A percentile compares a stretch with the other conserved stretches of the same genome.
Evolutionary conservation across 1,139 yeast genomes (phyloP).

Genomic region (Candida sanyaensis): DNA sequence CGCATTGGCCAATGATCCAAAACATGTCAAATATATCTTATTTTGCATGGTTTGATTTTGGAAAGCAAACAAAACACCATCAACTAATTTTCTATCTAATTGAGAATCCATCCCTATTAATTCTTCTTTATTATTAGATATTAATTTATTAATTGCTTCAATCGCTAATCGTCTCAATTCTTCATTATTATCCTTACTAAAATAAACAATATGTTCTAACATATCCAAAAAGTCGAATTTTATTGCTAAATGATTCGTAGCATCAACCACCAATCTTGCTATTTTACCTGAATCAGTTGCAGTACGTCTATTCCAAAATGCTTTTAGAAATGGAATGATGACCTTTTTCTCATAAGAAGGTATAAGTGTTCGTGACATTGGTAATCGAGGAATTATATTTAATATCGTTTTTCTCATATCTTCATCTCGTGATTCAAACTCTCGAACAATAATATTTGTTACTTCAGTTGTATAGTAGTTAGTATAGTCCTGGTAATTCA

Average conservation of each 20-base stretch:
- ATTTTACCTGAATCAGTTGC: constrained; percentile 55
- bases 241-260: constrained; percentile 67
- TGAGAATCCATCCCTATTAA: constrained; percentile 39
- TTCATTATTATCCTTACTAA: constrained; percentile 81
- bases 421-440: constrained; percentile 82
- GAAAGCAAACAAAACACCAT: constrained; percentile 81
- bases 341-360: constrained; percentile 42
- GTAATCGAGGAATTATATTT: constrained; percentile 33
- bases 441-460: constrained; percentile 65
- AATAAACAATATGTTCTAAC: constrained; percentile 56
- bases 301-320: constrained; percentile 77
- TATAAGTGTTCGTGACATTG: constrained; percentile 31
- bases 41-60: constrained; percentile 72
- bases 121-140: constrained; percentile 28
- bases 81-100: constrained; percentile 69
- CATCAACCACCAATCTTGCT: constrained; percentile 65
- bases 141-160: constrained; percentile 54
- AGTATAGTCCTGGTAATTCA: constrained; percentile 65
- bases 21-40: constrained; percentile 57
- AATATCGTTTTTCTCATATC: constrained; percentile 83
- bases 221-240: constrained; percentile 68
- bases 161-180: constrained; percentile 78
- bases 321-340: constrained; percentile 62
- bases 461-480: constrained; percentile 77
- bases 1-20: constrained; percentile 67